A percentile compares a stretch with the other conserved stretches of the same genome.
These are phyloP conservation scores for Talaromyces adpressus DNA, from an alignment of 495 filamentous ascomycete species.

Conservation along the genomic window DNA sequence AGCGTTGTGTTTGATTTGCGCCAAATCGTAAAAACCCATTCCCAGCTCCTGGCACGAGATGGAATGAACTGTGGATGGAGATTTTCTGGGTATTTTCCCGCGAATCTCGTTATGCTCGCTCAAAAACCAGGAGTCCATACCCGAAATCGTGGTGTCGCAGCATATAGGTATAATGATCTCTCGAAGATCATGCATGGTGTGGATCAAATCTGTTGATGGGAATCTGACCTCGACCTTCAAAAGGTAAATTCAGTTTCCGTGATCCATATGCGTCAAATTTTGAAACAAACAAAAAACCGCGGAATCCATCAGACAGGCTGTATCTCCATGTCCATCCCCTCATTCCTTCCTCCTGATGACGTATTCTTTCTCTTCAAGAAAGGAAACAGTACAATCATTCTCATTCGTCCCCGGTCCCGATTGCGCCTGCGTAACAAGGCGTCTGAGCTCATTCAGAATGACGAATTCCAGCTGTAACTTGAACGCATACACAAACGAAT, in stretches of 20 bases:
- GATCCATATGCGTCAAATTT: too few relatives aligned
- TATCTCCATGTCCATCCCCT: background rate
- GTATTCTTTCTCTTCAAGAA: background rate
- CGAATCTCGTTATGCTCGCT: too few relatives aligned
- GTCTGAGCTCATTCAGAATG: slow-evolving; percentile 28
- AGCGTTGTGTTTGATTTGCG: too few relatives aligned
- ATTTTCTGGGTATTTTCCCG: too few relatives aligned
- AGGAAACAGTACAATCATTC: background rate
- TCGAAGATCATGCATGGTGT: background rate
- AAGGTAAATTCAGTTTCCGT: too few relatives aligned
- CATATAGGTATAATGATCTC: too few relatives aligned
- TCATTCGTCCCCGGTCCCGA: background rate
- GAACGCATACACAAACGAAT: slow-evolving; percentile 25
- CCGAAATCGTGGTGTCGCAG: too few relatives aligned
- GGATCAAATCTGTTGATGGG: background rate
- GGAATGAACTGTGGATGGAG: too few relatives aligned
- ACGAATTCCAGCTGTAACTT: slow-evolving; percentile 33
- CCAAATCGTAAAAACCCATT: too few relatives aligned
- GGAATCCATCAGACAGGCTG: background rate
- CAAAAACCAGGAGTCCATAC: too few relatives aligned
- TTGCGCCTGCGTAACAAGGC: slow-evolving; percentile 11
- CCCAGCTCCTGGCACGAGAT: too few relatives aligned
- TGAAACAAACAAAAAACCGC: too few relatives aligned
- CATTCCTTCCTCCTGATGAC: background rate
- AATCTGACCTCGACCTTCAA: background rate